phyloP scores from a whole-genome alignment of 1,139 yeast species.

The Geotrichum carabidarum region DNA sequence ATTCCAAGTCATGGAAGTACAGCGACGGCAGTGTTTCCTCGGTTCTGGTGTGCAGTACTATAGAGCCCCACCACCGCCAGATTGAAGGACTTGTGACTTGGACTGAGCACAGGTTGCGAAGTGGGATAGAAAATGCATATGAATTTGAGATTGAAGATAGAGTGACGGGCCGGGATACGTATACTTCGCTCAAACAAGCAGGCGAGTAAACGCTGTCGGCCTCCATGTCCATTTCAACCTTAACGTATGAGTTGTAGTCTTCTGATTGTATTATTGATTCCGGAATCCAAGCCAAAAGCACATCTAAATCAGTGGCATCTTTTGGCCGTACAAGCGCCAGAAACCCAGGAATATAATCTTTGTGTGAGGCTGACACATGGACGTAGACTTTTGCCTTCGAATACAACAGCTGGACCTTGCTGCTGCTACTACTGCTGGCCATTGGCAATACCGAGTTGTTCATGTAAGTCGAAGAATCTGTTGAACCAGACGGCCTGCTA shows the following conservation, averaged over 20 bases:
- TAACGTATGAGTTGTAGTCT: conserved; percentile 48
- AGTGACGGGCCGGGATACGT: conserved; percentile 49
- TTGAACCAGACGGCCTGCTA: too few species aligned
- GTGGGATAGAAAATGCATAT: conserved; percentile 59
- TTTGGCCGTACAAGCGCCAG: conserved; percentile 56
- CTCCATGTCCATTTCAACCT: conserved; percentile 48
- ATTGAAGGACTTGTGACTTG: conserved; percentile 77
- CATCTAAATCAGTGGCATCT: conserved; percentile 52
- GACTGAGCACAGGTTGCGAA: conserved; percentile 64
- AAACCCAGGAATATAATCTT: conserved; percentile 76
- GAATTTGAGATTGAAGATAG: conserved; percentile 54
- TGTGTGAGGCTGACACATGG: conserved; percentile 70
- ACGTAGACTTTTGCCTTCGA: conserved; percentile 54
- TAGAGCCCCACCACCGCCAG: conserved; percentile 91
- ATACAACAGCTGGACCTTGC: conserved; percentile 35
- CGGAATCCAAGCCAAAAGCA: conserved; percentile 70
- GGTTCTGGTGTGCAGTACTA: conserved; percentile 61
- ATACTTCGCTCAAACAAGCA: conserved; percentile 29
- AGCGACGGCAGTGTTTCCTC: conserved; percentile 74
- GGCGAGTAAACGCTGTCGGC: conserved; percentile 3
- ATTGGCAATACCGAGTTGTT: too few species aligned
- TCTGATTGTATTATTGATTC: conserved; percentile 50
- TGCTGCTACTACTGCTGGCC: too few species aligned
- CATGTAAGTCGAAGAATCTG: too few species aligned
- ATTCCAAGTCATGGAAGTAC: conserved; percentile 87